A percentile compares a stretch with the other conserved stretches of the same genome.
Evolutionary conservation across 2,329 filamentous ascomycete species (phyloP).

Genomic region (Alternaria burnsii): DNA sequence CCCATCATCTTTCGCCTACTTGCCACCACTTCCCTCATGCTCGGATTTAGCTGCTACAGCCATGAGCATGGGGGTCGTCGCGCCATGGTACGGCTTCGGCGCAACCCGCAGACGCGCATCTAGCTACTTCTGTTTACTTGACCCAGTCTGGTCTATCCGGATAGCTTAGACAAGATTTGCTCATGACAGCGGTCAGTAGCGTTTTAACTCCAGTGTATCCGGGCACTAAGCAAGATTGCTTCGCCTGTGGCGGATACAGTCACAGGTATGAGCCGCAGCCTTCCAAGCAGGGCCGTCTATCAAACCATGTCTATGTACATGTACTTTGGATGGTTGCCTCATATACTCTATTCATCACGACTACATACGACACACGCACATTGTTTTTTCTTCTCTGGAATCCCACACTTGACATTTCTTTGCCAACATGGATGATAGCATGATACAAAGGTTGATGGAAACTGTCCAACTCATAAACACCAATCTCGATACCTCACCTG

Average conservation of each 20-base stretch:
- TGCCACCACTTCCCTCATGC: neutral
- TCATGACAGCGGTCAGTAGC: neutral
- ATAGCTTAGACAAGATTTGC: neutral
- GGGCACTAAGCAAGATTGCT: neutral
- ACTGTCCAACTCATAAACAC: conserved; percentile 44
- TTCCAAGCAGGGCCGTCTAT: neutral
- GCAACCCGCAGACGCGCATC: neutral
- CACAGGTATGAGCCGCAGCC: neutral
- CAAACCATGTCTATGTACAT: neutral
- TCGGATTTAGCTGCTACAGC: neutral
- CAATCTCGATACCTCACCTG: conserved; percentile 44
- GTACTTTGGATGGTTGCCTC: neutral
- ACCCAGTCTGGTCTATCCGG: neutral
- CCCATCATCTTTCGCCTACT: neutral
- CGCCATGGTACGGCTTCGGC: neutral
- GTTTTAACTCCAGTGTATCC: neutral
- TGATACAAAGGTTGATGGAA: conserved; percentile 25
- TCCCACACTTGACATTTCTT: neutral
- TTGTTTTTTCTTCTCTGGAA: neutral
- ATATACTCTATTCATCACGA: neutral
- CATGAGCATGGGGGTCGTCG: neutral
- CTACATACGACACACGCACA: neutral
- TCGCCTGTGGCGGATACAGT: neutral
- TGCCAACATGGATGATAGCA: conserved; percentile 26
- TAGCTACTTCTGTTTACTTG: neutral